Base-by-base conservation (phyloP, 805 yeast species). In the Ogataea pini region DNA sequence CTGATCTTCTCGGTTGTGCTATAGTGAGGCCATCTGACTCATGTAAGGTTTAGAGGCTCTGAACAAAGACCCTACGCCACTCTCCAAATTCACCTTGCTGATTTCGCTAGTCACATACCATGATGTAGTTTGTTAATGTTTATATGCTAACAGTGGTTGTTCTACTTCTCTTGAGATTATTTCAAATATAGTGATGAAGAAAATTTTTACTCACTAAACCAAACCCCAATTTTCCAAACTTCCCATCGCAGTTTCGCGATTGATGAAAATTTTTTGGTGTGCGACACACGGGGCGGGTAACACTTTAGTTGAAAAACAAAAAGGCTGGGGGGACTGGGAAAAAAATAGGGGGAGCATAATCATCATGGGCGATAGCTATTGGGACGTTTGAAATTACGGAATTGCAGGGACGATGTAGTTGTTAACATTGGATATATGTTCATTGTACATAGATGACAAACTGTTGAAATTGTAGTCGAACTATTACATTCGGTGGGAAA, bases 211-310 rank as follows among this genome's bases (percentile, higher is more conserved):
- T 28, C 42, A 39, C 42, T 39, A 39, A 22, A 29, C 42, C 19
- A 39, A 39, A 24, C 42, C 31, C 33, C 42, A 39, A 28, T 17
- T 39, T 17, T 39, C 42, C 42, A 39, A 38, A 36, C 17, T 36
- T 19, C 20, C 42, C 31, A 39, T 14, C 25, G 38, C 44, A 29
- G 24, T 27, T 39, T 32, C 44, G 38, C 38, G 36, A 46, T 38
- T 16, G 43, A 48, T 50, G 53, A 51, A 51, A 51, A 51, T 51
- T 51, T 51, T 51, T 51, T 47, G 53, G 39, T 47, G 53, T 46
- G 49, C 50, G 42, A 39, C 36, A 43, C 44, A 44, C 47, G 50
- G 50, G 48, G 22, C 47, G 53, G 53, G 53, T 50, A 50, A 50
- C 34, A 28, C n/a, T 28, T 39, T 10, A 24, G 9, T 24, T 24